These are phyloP conservation scores for Albugo laibachii DNA, from an alignment of 352 stramenopile species.

Conservation along the genomic window DNA sequence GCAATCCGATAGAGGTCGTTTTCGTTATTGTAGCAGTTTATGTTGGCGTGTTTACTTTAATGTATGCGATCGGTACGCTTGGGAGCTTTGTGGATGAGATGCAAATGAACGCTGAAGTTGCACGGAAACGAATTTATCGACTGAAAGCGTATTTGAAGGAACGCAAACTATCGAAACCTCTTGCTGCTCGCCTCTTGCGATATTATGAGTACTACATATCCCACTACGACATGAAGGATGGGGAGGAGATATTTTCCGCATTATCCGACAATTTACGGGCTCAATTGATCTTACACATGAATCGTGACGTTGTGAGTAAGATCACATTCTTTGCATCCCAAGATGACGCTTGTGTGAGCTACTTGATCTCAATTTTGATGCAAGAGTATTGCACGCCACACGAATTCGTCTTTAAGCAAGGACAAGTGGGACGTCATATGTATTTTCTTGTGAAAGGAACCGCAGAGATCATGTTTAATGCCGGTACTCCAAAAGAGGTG, in stretches of 20 bases:
- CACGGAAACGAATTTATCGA: constrained; percentile 40
- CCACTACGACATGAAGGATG: constrained; percentile 48
- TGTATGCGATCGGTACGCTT: constrained; percentile 63
- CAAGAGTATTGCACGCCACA: constrained; percentile 57
- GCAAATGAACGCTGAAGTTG: constrained; percentile 24
- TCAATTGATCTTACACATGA: constrained; percentile 54
- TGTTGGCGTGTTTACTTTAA: constrained; percentile 42
- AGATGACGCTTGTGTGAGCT: constrained; percentile 60
- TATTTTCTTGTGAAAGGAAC: constrained; percentile 65
- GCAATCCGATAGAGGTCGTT: constrained; percentile 30
- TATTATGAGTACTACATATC: constrained; percentile 73
- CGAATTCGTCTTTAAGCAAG: constrained; percentile 72
- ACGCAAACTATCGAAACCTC: constrained; percentile 25
- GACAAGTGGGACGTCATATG: constrained; percentile 58
- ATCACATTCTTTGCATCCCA: constrained; percentile 64
- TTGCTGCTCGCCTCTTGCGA: constrained; percentile 26
- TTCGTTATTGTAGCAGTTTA: constrained; percentile 34
- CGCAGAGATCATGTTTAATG: constrained; percentile 51
- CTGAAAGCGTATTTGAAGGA: constrained; percentile 65
- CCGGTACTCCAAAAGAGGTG: constrained; percentile 22
- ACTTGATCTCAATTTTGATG: constrained; percentile 63
- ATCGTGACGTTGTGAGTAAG: constrained; percentile 65
- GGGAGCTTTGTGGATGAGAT: constrained; percentile 54
- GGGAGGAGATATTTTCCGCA: constrained; percentile 39
- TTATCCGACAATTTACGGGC: constrained; percentile 57